Percentiles rank a stretch among this genome's conserved stretches.
Conservation (phyloP, 371 early-diverging fungal species). For the Actinomortierella ambigua region DNA sequence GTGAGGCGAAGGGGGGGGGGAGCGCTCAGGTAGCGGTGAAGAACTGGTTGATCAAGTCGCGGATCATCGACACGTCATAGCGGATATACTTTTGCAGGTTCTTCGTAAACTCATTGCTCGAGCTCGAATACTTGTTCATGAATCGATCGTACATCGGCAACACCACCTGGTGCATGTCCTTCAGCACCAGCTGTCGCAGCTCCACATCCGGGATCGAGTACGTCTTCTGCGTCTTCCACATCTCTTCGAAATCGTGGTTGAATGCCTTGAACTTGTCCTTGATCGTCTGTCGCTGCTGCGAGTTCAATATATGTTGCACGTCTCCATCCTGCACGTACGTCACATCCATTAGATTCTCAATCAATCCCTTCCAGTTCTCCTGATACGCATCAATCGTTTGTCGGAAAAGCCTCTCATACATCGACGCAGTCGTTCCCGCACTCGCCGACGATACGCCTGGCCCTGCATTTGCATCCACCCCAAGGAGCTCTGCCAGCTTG, state of each 20-base stretch:
- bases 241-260: slow-evolving; percentile 83
- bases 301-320: slow-evolving; percentile 67
- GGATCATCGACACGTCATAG: slow-evolving; percentile 72
- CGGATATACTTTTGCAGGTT: slow-evolving; percentile 84
- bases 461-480: slow-evolving; percentile 19
- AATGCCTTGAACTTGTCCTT: slow-evolving; percentile 89
- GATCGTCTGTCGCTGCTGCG: slow-evolving; percentile 69
- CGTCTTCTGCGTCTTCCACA: slow-evolving; percentile 70
- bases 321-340: slow-evolving; percentile 72
- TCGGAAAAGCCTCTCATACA: slow-evolving; percentile 67
- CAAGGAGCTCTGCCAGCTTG: slow-evolving; percentile 55
- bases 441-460: background rate
- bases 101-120: slow-evolving; percentile 72
- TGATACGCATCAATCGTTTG: slow-evolving; percentile 66
- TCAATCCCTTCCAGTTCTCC: slow-evolving; percentile 76
- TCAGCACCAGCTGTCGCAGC: slow-evolving; percentile 70
- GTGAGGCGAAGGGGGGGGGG: too few species aligned
- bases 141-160: slow-evolving; percentile 84
- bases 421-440: slow-evolving; percentile 45
- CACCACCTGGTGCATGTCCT: slow-evolving; percentile 74
- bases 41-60: slow-evolving; percentile 69
- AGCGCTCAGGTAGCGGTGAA: too few species aligned
- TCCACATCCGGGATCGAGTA: slow-evolving; percentile 87
- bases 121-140: slow-evolving; percentile 59
- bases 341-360: slow-evolving; percentile 76